Evolutionary conservation across 108 stramenopile species (phyloP), one percentile per base, ranked within the genome.

Genomic region (Stephanodiscus triporus): DNA sequence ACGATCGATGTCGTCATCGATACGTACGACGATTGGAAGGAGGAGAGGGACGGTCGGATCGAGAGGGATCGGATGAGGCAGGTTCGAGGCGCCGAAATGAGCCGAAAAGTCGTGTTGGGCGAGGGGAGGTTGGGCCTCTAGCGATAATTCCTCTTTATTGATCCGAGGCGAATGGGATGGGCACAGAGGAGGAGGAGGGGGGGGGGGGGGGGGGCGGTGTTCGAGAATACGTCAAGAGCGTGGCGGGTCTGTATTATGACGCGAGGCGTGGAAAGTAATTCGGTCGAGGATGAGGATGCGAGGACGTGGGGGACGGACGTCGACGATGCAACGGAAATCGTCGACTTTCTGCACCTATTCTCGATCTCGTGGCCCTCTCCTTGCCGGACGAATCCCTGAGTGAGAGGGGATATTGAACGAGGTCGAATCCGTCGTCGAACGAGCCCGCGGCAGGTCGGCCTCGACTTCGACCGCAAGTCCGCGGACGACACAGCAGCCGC

Each of bases 11-110:
- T 66, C 14, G 86, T 94, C 22, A 59, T 93, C 20, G 83, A 85
- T 38, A 75, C 63, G 0, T 96, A 94, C 72, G 89, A 89, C 8
- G 88, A 81, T 22, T 94, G 93, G 95, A 91, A 92, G 58, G 40
- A 47, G 23, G 68, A 84, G 36, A 58, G 64, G 45, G 87, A 93
- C 53, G 78, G 59, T 34, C 74, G 57, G 17, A 51, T 73, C 42
- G 77, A 80, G 61, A 76, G 72, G 73, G 84, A 77, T 42, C 59
- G 77, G 5, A 57, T 67, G 64, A 68, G 88, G 50, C 87, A 90
- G 42, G 59, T n/a, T 47, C 10, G 77, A 88, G 27, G 63, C 90
- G 13, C 47, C 75, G 8, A n/a, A 59, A 68, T 8, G 78, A 75
- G 29, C 73, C 90, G n/a, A 17, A 60, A 66, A 63, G 11, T 14